These are phyloP conservation scores for Dacryopinax primogenitus DNA, from an alignment of 768 basidiomycete genomes.

Conservation along the genomic window DNA sequence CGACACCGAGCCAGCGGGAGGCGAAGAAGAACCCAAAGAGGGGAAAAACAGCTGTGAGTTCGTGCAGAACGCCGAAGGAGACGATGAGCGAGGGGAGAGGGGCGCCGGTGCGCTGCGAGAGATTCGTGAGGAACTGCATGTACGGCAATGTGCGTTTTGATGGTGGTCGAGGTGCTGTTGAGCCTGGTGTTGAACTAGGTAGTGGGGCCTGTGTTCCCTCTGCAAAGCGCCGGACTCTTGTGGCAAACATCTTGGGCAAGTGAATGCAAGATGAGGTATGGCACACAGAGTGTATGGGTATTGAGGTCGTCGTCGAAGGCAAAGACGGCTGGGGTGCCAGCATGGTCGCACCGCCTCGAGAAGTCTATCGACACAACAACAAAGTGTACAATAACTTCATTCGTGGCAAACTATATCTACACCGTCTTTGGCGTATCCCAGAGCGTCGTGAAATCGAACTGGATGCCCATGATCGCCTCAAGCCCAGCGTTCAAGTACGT, in stretches of 20 bases:
- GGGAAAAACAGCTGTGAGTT: constrained; percentile 68
- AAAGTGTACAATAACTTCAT: neutral
- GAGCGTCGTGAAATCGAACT: constrained; percentile 4
- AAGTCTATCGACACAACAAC: neutral
- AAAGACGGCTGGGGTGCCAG: no score
- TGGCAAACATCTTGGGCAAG: neutral
- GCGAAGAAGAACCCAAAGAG: constrained; percentile 61
- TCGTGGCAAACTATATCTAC: neutral
- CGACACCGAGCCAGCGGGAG: constrained; percentile 52
- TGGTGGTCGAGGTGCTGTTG: neutral
- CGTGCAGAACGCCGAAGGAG: constrained; percentile 76
- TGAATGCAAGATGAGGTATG: neutral
- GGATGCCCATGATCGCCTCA: neutral
- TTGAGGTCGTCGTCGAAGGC: neutral
- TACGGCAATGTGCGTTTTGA: neutral
- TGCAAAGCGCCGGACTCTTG: neutral
- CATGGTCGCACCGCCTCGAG: neutral
- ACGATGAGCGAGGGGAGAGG: constrained; percentile 62
- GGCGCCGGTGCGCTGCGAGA: constrained; percentile 58
- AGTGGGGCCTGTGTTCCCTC: neutral
- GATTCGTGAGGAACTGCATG: constrained; percentile 1
- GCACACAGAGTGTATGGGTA: neutral
- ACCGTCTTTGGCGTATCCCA: constrained; percentile 2
- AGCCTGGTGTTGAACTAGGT: neutral
- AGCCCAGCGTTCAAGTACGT: neutral